Conservation (phyloP, 148 eudicot genomes). For the Nepenthes gracilis region DNA sequence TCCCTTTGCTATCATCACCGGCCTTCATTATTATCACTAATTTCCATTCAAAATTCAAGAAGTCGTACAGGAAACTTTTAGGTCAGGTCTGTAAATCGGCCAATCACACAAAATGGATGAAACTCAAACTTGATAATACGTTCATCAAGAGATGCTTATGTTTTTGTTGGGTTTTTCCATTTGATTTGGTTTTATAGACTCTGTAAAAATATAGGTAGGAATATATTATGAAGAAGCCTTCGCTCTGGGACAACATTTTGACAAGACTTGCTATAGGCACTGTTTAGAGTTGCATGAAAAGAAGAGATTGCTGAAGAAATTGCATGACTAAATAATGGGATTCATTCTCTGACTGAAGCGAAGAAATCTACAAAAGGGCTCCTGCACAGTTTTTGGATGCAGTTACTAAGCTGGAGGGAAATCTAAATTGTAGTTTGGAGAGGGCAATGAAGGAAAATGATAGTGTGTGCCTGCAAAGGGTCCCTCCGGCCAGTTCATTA, state of each 20-base stretch:
- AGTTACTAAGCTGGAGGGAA: constrained; percentile 60
- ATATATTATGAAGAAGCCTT: constrained; percentile 90
- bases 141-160: too few relatives aligned
- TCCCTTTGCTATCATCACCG: too few relatives aligned
- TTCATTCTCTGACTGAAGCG: constrained; percentile 57
- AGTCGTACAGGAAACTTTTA: too few relatives aligned
- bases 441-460: constrained; percentile 96
- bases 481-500: constrained; percentile 69
- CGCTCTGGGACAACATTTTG: constrained; percentile 77
- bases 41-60: too few relatives aligned
- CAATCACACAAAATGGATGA: too few relatives aligned
- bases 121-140: too few relatives aligned
- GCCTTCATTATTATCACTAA: too few relatives aligned
- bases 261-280: constrained; percentile 88
- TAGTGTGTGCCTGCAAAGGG: constrained; percentile 92
- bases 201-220: constrained; percentile 47
- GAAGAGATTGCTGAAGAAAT: constrained; percentile 98
- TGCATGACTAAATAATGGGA: constrained; percentile 69
- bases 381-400: constrained; percentile 86
- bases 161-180: too few relatives aligned
- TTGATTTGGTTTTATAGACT: neutral
- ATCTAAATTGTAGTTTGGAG: constrained; percentile 63
- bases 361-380: constrained; percentile 64
- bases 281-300: constrained; percentile 86
- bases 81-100: too few relatives aligned